These are phyloP conservation scores for Puccinia sorghi DNA, from an alignment of 1,284 basidiomycete genomes.

Conservation along the genomic window DNA sequence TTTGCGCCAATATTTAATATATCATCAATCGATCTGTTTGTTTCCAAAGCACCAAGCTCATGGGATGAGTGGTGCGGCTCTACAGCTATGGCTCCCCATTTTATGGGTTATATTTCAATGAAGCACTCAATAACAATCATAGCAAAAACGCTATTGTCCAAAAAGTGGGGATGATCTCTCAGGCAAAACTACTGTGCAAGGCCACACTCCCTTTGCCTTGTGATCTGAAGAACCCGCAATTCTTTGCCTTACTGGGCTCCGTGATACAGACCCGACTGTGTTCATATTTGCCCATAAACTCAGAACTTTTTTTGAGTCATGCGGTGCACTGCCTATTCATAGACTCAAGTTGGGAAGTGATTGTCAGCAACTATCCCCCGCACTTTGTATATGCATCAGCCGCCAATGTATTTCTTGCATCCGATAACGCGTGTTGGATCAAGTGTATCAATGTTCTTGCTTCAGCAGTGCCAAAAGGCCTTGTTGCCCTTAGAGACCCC, in stretches of 20 bases:
- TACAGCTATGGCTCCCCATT: constrained; percentile 16
- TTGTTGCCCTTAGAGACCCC: not conserved
- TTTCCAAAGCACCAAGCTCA: not conserved
- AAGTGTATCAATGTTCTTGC: not conserved
- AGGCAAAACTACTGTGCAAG: not conserved
- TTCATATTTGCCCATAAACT: not conserved
- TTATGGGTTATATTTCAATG: constrained; percentile 18
- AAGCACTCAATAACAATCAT: not conserved
- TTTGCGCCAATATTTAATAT: constrained; percentile 19
- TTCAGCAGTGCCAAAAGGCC: not conserved
- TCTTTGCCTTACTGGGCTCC: not conserved
- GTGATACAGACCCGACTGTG: not conserved
- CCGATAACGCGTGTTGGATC: constrained; percentile 3
- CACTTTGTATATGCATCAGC: constrained; percentile 13
- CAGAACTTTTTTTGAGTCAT: not conserved
- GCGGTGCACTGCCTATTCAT: constrained; percentile 1
- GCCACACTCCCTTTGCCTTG: not conserved
- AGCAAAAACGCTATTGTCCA: not conserved
- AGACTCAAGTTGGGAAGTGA: not conserved
- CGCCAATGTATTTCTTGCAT: constrained; percentile 1
- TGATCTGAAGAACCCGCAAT: not conserved
- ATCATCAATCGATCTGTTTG: constrained; percentile 6
- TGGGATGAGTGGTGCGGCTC: constrained; percentile 6
- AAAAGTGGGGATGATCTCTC: not conserved
- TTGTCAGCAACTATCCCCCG: constrained; percentile 21